phyloP scores from a whole-genome alignment of 345 rosid species.

The Punica granatum region DNA sequence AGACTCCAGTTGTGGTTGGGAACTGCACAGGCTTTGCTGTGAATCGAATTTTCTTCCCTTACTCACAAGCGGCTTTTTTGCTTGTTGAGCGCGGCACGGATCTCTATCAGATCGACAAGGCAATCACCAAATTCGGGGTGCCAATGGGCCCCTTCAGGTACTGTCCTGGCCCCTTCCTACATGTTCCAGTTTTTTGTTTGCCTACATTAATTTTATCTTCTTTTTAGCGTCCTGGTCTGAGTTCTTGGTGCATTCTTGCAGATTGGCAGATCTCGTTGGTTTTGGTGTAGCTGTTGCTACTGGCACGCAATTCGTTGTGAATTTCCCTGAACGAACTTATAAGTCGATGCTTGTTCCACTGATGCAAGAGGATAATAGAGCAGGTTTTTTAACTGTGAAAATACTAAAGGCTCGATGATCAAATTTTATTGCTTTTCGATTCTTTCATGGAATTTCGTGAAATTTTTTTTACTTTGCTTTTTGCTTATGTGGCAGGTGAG shows the following conservation, averaged over 20 bases:
- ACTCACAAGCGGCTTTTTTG: slow-evolving; percentile 68
- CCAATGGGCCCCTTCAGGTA: slow-evolving; percentile 99
- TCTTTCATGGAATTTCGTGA: background rate
- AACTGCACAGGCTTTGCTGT: slow-evolving; percentile 99
- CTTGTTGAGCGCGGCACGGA: slow-evolving; percentile 84
- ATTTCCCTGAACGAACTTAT: slow-evolving; percentile 75
- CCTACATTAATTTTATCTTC: background rate
- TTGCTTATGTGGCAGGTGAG: slow-evolving; percentile 56
- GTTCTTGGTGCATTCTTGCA: slow-evolving; percentile 21
- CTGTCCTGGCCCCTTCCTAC: background rate
- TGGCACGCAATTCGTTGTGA: slow-evolving; percentile 62
- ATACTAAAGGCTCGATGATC: background rate
- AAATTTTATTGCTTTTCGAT: background rate
- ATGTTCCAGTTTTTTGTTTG: background rate
- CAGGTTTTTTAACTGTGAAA: slow-evolving; percentile 66
- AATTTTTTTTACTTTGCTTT: background rate
- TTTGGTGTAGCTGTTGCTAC: slow-evolving; percentile 90
- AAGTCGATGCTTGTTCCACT: slow-evolving; percentile 80
- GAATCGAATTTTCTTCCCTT: slow-evolving; percentile 97
- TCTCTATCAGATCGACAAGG: slow-evolving; percentile 65
- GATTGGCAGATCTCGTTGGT: slow-evolving; percentile 87
- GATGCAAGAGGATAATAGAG: slow-evolving; percentile 91
- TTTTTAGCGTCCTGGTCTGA: background rate
- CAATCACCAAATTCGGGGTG: slow-evolving; percentile 88
- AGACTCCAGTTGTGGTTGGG: slow-evolving; percentile 91